Base-by-base conservation (phyloP, 768 basidiomycete genomes). In the Rossbeevera mucosa region DNA sequence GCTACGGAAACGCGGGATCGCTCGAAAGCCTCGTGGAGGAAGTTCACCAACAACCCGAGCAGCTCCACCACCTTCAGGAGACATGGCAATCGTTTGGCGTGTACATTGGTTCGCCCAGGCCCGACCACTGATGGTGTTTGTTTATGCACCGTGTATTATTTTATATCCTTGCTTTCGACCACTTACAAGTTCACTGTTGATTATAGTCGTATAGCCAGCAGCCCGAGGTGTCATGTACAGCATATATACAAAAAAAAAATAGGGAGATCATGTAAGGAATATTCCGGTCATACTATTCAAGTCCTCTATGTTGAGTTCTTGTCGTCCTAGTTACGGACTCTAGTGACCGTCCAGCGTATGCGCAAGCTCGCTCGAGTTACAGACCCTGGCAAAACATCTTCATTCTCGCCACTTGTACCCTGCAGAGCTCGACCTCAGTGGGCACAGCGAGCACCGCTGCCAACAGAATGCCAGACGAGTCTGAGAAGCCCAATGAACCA, bases 401-500 rank as follows among this genome's bases (percentile, higher is more conserved):
- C 20, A 88, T 89, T 53, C 88, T 74, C 20, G 71, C 70, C 0
- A 85, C 79, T 64, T 94, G 92, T 7, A 77, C 76, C 54, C 73
- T 80, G 63, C 91, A 94, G n/a, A 94, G 75, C 54, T 73, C 76
- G 4, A 94, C 61, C 69, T 94, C 91, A 38, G 70, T 72, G 12
- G 75, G 75, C 28, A 74, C 70, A 2, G 76, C 69, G 24, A 77
- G 56, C 4, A 77, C 38, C 7, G 69, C 62, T 0, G 76, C 77
- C 7, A 73, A 46, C 26, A 81, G 59, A 50, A 81, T 91, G 0
- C 91, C 91, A 14, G 80, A 75, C 24, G 85, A 86, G 65, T 94
- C 92, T 6, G 90, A 77, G 53, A 94, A 86, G 1, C 93, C 93
- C 42, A 95, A 85, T 3, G 88, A 88, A 6, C 91, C 91, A 49